Percentiles rank a stretch among this genome's conserved stretches.
Conservation (phyloP, 2,329 filamentous ascomycete genomes). For the Botrytis fabae region DNA sequence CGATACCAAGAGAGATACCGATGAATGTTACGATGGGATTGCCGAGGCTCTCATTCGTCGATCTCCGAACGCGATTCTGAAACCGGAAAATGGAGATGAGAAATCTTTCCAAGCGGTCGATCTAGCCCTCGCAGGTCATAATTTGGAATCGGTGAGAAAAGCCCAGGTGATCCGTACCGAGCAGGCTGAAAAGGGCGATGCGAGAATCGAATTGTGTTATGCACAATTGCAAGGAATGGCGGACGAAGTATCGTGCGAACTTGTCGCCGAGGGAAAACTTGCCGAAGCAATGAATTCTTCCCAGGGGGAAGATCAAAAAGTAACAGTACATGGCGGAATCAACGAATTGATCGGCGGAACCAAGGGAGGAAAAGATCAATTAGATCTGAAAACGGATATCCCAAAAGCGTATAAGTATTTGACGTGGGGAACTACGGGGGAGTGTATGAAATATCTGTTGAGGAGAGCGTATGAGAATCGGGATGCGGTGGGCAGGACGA, state of each 20-base stretch:
- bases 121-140: conserved; percentile 81
- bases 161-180: conserved; percentile 54
- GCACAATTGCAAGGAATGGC: conserved; percentile 95
- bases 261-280: conserved; percentile 40
- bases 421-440: conserved; percentile 68
- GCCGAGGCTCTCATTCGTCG: conserved; percentile 65
- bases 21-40: conserved; percentile 70
- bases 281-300: conserved; percentile 33
- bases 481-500: conserved; percentile 66
- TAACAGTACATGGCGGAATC: not conserved
- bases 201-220: conserved; percentile 54
- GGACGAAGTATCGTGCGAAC: conserved; percentile 78
- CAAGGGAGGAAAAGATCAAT: conserved; percentile 31
- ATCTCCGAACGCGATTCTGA: conserved; percentile 57
- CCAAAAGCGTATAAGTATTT: conserved; percentile 63
- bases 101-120: conserved; percentile 56
- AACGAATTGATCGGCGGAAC: not conserved
- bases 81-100: conserved; percentile 43
- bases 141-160: conserved; percentile 66
- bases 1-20: conserved; percentile 70
- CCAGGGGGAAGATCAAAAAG: not conserved
- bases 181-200: conserved; percentile 42
- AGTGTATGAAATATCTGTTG: conserved; percentile 77
- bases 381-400: conserved; percentile 48
- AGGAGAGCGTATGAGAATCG: conserved; percentile 73